Conservation (phyloP, 345 rosid genomes). For the Moricandia moricandioides region DNA sequence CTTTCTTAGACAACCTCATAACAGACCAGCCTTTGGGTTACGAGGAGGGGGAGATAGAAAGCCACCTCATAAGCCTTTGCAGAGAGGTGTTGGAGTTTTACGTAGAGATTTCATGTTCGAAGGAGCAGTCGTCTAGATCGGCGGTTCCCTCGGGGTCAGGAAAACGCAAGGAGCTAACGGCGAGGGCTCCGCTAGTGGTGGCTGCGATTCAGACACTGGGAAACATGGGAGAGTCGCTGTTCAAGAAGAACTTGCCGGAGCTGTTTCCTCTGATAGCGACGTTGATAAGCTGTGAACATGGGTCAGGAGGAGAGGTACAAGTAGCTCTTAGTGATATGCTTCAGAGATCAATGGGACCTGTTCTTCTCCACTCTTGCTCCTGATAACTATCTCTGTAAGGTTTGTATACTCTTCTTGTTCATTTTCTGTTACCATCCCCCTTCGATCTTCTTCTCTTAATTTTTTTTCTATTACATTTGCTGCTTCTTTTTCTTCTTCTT, state of each 20-base stretch:
- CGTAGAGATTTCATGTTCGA: conserved; percentile 49
- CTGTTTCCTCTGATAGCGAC: conserved; percentile 78
- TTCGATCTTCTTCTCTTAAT: not conserved
- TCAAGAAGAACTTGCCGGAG: conserved; percentile 61
- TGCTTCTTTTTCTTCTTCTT: conserved; percentile 11
- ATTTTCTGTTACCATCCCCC: conserved; percentile 5
- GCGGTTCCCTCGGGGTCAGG: conserved; percentile 73
- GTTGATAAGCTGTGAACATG: conserved; percentile 91
- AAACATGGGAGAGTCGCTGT: conserved; percentile 67
- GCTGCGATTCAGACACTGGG: conserved; percentile 78
- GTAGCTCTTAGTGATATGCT: conserved; percentile 91
- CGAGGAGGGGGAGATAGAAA: conserved; percentile 56
- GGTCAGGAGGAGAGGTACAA: conserved; percentile 78
- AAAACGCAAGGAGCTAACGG: conserved; percentile 69
- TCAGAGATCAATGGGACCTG: conserved; percentile 72
- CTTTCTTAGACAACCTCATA: conserved; percentile 70
- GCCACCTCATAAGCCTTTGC: conserved; percentile 61
- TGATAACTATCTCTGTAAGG: conserved; percentile 34
- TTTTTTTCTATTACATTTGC: not conserved
- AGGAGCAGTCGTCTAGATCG: conserved; percentile 48
- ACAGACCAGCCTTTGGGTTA: conserved; percentile 55
- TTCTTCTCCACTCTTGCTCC: conserved; percentile 73
- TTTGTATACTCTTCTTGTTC: conserved; percentile 5
- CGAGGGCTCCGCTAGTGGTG: conserved; percentile 78
- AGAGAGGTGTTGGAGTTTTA: conserved; percentile 65